phyloP scores from a whole-genome alignment of 768 basidiomycete genomes.

The Omphalotus guepiniiformis region DNA sequence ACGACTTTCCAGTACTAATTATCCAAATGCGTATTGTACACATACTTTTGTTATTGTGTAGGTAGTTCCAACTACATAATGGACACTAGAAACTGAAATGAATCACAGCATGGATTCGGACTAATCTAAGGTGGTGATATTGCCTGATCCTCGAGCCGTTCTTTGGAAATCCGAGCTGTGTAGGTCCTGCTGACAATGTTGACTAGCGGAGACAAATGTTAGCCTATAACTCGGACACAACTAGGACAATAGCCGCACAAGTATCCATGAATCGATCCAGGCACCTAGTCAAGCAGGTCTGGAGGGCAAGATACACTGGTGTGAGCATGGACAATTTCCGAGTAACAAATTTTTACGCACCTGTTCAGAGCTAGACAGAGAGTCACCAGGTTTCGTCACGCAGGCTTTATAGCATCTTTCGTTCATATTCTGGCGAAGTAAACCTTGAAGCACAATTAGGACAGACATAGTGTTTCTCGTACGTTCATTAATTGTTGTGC shows the following conservation, averaged over 20 bases:
- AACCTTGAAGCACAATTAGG: background rate
- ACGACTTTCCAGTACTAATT: too few relatives aligned
- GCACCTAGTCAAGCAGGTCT: conserved; percentile 76
- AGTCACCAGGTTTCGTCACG: conserved; percentile 67
- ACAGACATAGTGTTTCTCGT: conserved; percentile 15
- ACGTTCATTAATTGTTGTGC: conserved; percentile 84
- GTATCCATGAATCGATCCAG: conserved; percentile 83
- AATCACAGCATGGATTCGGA: background rate
- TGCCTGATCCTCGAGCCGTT: conserved; percentile 28
- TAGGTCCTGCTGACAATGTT: conserved; percentile 75
- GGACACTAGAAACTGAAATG: background rate
- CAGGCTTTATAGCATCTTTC: conserved; percentile 79
- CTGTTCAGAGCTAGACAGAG: conserved; percentile 70
- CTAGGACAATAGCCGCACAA: conserved; percentile 45
- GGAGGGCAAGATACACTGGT: background rate
- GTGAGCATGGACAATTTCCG: background rate
- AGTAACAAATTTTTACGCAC: conserved; percentile 31
- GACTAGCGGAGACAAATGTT: conserved; percentile 38
- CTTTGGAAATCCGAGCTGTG: conserved; percentile 50
- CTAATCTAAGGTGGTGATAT: background rate
- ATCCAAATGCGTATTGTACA: background rate
- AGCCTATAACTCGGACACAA: conserved; percentile 1
- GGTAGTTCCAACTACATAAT: background rate
- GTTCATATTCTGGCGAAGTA: conserved; percentile 59
- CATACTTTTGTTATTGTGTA: background rate